Base-by-base conservation (phyloP, 176 grass and related monocot species). In the Juncus effusus region DNA sequence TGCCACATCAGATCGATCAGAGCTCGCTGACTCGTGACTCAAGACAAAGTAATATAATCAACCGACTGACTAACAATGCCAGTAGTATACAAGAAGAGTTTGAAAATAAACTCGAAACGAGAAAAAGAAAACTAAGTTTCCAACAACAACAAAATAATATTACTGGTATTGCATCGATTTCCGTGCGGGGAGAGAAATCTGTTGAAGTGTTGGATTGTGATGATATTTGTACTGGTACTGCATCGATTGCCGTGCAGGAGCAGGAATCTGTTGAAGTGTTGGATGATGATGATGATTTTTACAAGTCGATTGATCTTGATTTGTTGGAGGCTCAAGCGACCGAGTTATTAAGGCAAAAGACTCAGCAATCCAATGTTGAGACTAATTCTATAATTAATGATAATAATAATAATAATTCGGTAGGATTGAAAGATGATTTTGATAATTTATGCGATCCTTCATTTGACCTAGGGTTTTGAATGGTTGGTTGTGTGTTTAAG, bases 41-140 rank as follows among this genome's bases (percentile, higher is more conserved):
- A 37, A 67, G 3, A 54, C 59, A 61, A 57, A 63, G 13, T 16
- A 75, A 53, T 76, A 40, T 56, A 3, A 69, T 63, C 56, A 84
- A 70, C 28, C 64, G 57, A 73, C 51, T 52, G 36, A 57, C 60
- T 72, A 70, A 76, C 19, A 72, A 59, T 70, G 45, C 60, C 35
- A 78, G 9, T 61, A 56, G 50, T 35, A 50, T 52, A 16, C 70
- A 74, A 60, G 72, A 77, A 16, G 83, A 90, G 61, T 84, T 76
- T 70, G 78, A 77, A 2, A 86, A 65, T 51, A 90, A 86, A 76
- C 36, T 84, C 13, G 85, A 87, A 54, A 69, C 76, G 68, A 90
- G 89, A 84, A 99, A 99, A 84, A 87, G 82, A 79, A 99, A 89
- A 73, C 56, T 93, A 73, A 90, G 61, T 69, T 99, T 99, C 73